phyloP scores from a whole-genome alignment of 495 filamentous ascomycete genomes.

The Pyrenopolyporus hunteri region DNA sequence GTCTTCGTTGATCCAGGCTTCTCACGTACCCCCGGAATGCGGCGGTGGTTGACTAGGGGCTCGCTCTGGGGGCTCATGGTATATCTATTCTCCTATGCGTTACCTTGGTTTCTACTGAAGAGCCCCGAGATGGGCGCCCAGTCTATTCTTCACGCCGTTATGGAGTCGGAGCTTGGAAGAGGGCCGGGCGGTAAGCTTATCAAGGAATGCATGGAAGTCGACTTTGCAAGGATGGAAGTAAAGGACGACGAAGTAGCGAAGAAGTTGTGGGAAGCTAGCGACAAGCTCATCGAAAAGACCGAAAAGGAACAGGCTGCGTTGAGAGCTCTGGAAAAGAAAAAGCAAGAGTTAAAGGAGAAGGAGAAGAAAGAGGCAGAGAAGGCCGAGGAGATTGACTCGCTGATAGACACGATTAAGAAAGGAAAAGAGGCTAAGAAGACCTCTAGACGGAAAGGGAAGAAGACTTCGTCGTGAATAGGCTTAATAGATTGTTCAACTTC shows the following conservation, averaged over 20 bases:
- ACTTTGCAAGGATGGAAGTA: conserved; percentile 74
- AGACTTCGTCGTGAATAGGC: conserved; percentile 26
- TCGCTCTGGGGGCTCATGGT: conserved; percentile 78
- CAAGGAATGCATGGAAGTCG: conserved; percentile 85
- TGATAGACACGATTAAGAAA: conserved; percentile 49
- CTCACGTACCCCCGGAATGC: conserved; percentile 81
- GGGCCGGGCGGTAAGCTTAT: conserved; percentile 72
- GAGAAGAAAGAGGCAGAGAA: conserved; percentile 51
- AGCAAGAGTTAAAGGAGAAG: conserved; percentile 58
- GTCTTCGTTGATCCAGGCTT: conserved; percentile 86
- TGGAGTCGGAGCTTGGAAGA: conserved; percentile 73
- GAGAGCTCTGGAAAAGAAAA: conserved; percentile 72
- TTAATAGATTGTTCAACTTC: neutral
- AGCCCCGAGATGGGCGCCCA: conserved; percentile 82
- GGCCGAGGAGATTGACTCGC: conserved; percentile 52
- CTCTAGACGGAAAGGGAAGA: conserved; percentile 49
- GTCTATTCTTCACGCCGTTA: conserved; percentile 80
- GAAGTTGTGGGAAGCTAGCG: conserved; percentile 85
- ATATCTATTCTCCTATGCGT: conserved; percentile 77
- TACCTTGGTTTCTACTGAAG: conserved; percentile 90
- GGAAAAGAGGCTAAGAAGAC: conserved; percentile 45
- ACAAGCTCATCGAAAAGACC: conserved; percentile 78
- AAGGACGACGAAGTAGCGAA: conserved; percentile 77
- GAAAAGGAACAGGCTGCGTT: conserved; percentile 80
- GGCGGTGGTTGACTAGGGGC: conserved; percentile 83